Percentiles rank a stretch among this genome's conserved stretches.
Evolutionary conservation across 1,284 basidiomycete genomes (phyloP).

Genomic region (Cutaneotrichosporon cavernicola): DNA sequence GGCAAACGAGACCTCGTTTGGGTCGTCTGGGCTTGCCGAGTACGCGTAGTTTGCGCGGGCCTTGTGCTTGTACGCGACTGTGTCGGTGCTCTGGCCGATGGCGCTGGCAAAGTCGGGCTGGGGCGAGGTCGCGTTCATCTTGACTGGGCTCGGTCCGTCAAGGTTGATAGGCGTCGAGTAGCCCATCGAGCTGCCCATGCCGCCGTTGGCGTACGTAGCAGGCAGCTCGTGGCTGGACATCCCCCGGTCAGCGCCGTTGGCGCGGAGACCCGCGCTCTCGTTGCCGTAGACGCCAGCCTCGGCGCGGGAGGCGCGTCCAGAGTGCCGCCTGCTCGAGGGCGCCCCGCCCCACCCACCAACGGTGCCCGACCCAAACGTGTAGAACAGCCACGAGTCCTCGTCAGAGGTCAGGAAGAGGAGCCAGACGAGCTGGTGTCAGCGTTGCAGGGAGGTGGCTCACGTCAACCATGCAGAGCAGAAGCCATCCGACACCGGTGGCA

Average conservation of each 20-base stretch:
- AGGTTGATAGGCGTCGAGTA: constrained; percentile 13
- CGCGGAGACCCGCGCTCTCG: constrained; percentile 23
- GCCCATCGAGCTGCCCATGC: constrained; percentile 3
- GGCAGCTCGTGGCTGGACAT: constrained; percentile 33
- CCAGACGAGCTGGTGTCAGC: constrained; percentile 72
- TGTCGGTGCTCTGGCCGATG: constrained; percentile 14
- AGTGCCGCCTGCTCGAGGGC: constrained; percentile 16
- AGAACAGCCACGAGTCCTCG: constrained; percentile 79
- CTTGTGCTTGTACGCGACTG: constrained; percentile 21
- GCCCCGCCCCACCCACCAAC: constrained; percentile 76
- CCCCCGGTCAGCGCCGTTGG: constrained; percentile 30
- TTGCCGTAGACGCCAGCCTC: constrained; percentile 19
- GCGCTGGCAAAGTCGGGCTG: constrained; percentile 4
- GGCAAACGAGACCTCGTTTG: constrained; percentile 89
- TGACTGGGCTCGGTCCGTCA: background rate
- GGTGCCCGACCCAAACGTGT: constrained; percentile 80
- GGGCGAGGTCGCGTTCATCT: background rate
- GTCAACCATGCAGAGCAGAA: constrained; percentile 80
- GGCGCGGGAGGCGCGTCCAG: constrained; percentile 12
- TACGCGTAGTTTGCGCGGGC: constrained; percentile 59
- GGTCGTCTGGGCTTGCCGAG: constrained; percentile 86
- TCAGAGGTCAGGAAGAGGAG: constrained; percentile 94
- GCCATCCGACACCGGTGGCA: constrained; percentile 89
- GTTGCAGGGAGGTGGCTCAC: constrained; percentile 39
- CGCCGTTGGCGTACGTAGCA: constrained; percentile 26